Base-by-base conservation (phyloP, 148 eudicot genomes). In the Salicornia ramosissima region DNA sequence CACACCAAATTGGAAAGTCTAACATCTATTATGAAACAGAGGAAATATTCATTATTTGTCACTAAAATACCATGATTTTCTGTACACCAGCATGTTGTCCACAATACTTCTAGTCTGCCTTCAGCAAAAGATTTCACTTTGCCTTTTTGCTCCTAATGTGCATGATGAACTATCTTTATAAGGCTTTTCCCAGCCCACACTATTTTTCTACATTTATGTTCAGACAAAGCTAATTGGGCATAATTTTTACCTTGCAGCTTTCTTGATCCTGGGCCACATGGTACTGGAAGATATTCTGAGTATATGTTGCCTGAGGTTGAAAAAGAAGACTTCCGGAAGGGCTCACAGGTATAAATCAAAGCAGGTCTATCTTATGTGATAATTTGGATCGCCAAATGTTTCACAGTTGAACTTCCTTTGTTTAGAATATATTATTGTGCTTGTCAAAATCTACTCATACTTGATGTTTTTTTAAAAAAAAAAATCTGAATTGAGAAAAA, bases 201-300 rank as follows among this genome's bases (percentile, higher is more conserved):
- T 22, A 9, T 42, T 24, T 43, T 40, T 56, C 57, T 22, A 19
- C 36, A 15, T 3, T 51, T 50, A 13, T 52, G 47, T 50, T 59
- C 26, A 50, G 42, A 40, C 58, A 51, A 77, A 70, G 19, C 65
- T 77, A 62, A 43, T 53, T 15, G 36, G 54, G 50, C 49, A 47
- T 16, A 26, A 0, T 34, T 49, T 40, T 63, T 55, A 66, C 53
- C 51, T 64, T 82, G 18, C 78, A 85, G 88, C 69, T 85, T 82
- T 77, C 61, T 67, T 53, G 88, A 85, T 71, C 88, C 84, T 45
- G 88, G 88, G 65, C 88, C 86, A 31, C 88, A 82, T 78, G 88
- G 88, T 46, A 68, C 64, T 71, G 88, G 88, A 34, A 82, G 88
- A 68, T 85, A 80, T 80, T 85, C 88, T 64, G 81, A 71, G 46